Conservation (phyloP, 1,139 yeast species). For the Suhomyces kunorum region DNA sequence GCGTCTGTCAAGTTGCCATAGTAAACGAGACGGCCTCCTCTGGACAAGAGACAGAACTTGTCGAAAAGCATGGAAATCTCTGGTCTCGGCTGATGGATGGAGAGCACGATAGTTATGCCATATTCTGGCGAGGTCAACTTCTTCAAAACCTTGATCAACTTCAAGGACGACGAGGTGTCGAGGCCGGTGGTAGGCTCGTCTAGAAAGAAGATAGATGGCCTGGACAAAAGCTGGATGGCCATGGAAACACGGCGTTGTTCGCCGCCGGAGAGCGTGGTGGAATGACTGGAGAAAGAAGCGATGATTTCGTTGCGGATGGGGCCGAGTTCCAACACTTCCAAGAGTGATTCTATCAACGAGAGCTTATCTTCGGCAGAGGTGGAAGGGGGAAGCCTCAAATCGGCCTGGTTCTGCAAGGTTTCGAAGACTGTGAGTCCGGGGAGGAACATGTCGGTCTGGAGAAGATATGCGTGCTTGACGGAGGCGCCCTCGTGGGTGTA, state of each 20-base stretch:
- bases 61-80: slow-evolving; percentile 72
- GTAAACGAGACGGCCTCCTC: slow-evolving; percentile 64
- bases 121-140: slow-evolving; percentile 47
- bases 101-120: slow-evolving; percentile 72
- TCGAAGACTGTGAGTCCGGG: slow-evolving; percentile 74
- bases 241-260: slow-evolving; percentile 78
- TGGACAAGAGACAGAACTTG: slow-evolving; percentile 65
- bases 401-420: slow-evolving; percentile 69
- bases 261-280: slow-evolving; percentile 73
- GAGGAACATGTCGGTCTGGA: slow-evolving; percentile 73
- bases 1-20: slow-evolving; percentile 54
- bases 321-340: slow-evolving; percentile 60
- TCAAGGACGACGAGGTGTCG: slow-evolving; percentile 74
- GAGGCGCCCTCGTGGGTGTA: slow-evolving; percentile 16
- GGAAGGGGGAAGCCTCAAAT: slow-evolving; percentile 54
- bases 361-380: slow-evolving; percentile 43
- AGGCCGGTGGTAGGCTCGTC: slow-evolving; percentile 93
- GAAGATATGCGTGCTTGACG: slow-evolving; percentile 61
- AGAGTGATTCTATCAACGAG: slow-evolving; percentile 56
- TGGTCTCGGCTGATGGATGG: slow-evolving; percentile 84
- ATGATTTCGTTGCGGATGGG: slow-evolving; percentile 62
- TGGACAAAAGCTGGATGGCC: slow-evolving; percentile 74
- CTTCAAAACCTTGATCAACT: slow-evolving; percentile 63
- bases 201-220: slow-evolving; percentile 73
- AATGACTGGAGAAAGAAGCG: slow-evolving; percentile 45